Percentiles rank a stretch among this genome's conserved stretches.
phyloP scores from a whole-genome alignment of 2,329 filamentous ascomycete genomes.

The Parastagonospora nodorum region DNA sequence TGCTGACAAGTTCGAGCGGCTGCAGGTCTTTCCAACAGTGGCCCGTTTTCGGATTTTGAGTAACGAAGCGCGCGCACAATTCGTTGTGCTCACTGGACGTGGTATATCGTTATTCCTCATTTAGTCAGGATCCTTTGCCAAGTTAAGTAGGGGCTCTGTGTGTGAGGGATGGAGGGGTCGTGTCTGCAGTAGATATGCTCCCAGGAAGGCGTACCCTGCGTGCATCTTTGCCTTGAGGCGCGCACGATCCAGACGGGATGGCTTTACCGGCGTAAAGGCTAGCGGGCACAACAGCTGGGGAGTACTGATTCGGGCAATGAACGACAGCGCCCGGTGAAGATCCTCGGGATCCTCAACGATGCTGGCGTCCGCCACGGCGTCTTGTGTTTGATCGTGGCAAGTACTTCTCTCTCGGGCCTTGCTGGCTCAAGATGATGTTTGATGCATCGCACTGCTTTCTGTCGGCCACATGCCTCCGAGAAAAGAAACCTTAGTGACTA shows the following conservation, averaged over 20 bases:
- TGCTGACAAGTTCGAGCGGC: constrained; percentile 11
- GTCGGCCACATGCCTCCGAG: too few relatives aligned
- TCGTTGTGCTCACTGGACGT: constrained; percentile 11
- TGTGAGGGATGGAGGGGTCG: constrained; percentile 3
- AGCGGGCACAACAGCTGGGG: constrained; percentile 37
- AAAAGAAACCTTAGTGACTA: too few relatives aligned
- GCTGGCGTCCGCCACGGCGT: constrained; percentile 35
- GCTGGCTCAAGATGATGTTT: constrained; percentile 7
- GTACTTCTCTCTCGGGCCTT: constrained; percentile 22
- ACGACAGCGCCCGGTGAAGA: constrained; percentile 28
- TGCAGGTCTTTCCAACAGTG: constrained; percentile 3
- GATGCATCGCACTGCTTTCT: not conserved
- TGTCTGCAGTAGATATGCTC: constrained; percentile 7
- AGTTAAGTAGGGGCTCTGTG: not conserved
- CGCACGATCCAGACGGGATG: constrained; percentile 41
- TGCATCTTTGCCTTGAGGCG: constrained; percentile 31
- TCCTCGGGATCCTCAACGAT: constrained; percentile 36
- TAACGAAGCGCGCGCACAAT: constrained; percentile 25
- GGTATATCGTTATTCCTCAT: constrained; percentile 6
- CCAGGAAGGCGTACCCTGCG: constrained; percentile 32
- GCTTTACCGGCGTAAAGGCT: constrained; percentile 39
- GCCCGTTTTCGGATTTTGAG: constrained; percentile 3
- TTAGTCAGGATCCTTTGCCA: not conserved
- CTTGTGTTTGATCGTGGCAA: constrained; percentile 35
- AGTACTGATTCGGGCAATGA: constrained; percentile 32